Percentiles rank a stretch among this genome's conserved stretches.
These are phyloP conservation scores for Lachnellula subtilissima DNA, from an alignment of 2,329 filamentous ascomycete genomes.

Conservation along the genomic window DNA sequence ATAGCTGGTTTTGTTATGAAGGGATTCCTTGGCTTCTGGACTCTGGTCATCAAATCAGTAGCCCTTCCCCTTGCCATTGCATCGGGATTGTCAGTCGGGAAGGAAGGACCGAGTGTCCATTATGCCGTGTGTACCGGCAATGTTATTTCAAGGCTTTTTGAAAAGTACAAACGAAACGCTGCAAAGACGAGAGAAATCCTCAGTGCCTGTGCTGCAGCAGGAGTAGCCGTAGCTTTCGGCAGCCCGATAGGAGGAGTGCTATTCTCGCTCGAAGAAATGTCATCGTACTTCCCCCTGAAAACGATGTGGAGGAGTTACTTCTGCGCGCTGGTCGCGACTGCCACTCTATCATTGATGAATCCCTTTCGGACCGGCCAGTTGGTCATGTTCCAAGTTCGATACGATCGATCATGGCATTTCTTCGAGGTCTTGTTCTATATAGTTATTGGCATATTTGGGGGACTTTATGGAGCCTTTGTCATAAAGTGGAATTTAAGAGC, in stretches of 20 bases:
- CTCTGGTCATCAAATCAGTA: slow-evolving; percentile 88
- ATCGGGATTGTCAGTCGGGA: slow-evolving; percentile 89
- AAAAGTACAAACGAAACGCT: slow-evolving; percentile 86
- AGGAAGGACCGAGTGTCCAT: slow-evolving; percentile 97
- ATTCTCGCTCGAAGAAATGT: slow-evolving; percentile 98
- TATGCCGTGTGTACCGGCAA: slow-evolving; percentile 97
- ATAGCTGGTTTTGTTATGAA: slow-evolving; percentile 99
- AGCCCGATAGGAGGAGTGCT: slow-evolving; percentile 95
- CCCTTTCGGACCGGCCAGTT: slow-evolving; percentile 94
- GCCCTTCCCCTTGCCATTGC: slow-evolving; percentile 87
- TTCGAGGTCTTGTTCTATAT: slow-evolving; percentile 94
- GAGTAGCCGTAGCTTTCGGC: slow-evolving; percentile 93
- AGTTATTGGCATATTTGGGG: slow-evolving; percentile 85
- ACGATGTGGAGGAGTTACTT: slow-evolving; percentile 98
- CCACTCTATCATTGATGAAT: slow-evolving; percentile 91
- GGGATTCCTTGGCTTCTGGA: slow-evolving; percentile 88
- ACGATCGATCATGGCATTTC: slow-evolving; percentile 96
- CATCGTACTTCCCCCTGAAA: slow-evolving; percentile 91
- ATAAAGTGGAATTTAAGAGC: slow-evolving; percentile 96
- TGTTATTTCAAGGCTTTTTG: slow-evolving; percentile 88
- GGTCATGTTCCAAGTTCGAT: slow-evolving; percentile 98
- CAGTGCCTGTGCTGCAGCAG: slow-evolving; percentile 89
- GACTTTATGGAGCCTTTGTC: slow-evolving; percentile 90
- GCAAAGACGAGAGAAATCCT: slow-evolving; percentile 93
- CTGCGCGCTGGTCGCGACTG: slow-evolving; percentile 90